Conservation (phyloP, 2,329 filamentous ascomycete species). For the Verticillium tricorpus region DNA sequence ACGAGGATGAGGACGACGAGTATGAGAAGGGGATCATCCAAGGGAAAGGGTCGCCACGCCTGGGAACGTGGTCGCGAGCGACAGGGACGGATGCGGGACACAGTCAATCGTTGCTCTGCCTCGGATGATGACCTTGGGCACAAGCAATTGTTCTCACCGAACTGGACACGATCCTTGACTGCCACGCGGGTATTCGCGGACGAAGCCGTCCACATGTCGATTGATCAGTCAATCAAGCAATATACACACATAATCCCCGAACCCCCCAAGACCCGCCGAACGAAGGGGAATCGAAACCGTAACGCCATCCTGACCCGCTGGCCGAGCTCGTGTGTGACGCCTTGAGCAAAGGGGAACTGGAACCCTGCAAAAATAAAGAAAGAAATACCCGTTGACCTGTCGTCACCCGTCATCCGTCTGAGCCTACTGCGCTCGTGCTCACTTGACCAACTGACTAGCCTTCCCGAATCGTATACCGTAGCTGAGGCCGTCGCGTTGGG, state of each 20-base stretch:
- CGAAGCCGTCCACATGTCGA: not conserved
- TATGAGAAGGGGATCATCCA: too few species aligned
- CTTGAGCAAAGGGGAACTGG: not conserved
- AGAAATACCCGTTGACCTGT: not conserved
- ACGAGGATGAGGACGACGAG: too few species aligned
- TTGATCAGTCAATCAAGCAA: not conserved
- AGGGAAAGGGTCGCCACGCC: too few species aligned
- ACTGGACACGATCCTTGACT: not conserved
- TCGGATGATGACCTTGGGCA: not conserved
- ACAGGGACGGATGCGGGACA: too few species aligned
- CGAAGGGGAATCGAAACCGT: not conserved
- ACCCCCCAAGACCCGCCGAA: not conserved
- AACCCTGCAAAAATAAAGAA: not conserved
- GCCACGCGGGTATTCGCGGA: not conserved
- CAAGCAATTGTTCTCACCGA: not conserved
- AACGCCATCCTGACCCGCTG: not conserved
- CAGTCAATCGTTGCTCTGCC: not conserved
- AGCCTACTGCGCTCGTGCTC: not conserved
- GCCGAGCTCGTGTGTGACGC: not conserved
- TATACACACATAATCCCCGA: not conserved
- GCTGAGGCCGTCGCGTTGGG: not conserved
- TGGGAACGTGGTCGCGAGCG: too few species aligned
- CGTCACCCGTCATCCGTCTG: not conserved
- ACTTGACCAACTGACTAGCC: not conserved
- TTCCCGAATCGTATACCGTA: not conserved